Percentiles rank a stretch among this genome's conserved stretches.
phyloP scores from a whole-genome alignment of 192 early-diverging fungal genomes.

The Coemansia sp. region DNA sequence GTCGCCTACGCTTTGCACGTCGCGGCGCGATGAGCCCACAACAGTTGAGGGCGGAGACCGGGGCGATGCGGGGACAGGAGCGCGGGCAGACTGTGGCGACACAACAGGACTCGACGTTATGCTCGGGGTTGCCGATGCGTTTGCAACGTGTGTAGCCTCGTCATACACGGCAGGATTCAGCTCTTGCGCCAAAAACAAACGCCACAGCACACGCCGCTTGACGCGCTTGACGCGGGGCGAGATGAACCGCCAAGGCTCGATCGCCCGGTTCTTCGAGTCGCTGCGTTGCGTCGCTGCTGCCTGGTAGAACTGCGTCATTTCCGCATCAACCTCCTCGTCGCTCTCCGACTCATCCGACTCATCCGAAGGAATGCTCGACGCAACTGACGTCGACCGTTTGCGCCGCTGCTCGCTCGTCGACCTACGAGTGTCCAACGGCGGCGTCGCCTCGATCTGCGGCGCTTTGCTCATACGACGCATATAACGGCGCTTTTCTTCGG shows the following conservation, averaged over 20 bases:
- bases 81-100: constrained; percentile 8
- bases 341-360: not conserved
- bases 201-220: constrained; percentile 52
- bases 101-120: constrained; percentile 13
- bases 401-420: constrained; percentile 8
- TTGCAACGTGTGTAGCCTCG: constrained; percentile 5
- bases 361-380: not conserved
- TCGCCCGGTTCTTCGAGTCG: constrained; percentile 18
- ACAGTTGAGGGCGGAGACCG: not conserved
- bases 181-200: constrained; percentile 55
- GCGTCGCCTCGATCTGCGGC: constrained; percentile 37
- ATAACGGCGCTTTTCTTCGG: constrained; percentile 50
- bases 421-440: not conserved
- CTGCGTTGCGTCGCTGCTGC: constrained; percentile 27
- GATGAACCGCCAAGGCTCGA: constrained; percentile 53
- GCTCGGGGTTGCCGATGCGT: constrained; percentile 1
- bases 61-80: not conserved
- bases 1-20: not conserved
- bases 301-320: constrained; percentile 15
- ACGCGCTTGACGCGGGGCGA: constrained; percentile 46
- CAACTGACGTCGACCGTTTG: not conserved
- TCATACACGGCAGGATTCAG: constrained; percentile 35
- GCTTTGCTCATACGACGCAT: constrained; percentile 47
- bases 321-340: constrained; percentile 4
- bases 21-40: not conserved